Conservation (phyloP, 805 yeast genomes). For the Ogataea siamensis region DNA sequence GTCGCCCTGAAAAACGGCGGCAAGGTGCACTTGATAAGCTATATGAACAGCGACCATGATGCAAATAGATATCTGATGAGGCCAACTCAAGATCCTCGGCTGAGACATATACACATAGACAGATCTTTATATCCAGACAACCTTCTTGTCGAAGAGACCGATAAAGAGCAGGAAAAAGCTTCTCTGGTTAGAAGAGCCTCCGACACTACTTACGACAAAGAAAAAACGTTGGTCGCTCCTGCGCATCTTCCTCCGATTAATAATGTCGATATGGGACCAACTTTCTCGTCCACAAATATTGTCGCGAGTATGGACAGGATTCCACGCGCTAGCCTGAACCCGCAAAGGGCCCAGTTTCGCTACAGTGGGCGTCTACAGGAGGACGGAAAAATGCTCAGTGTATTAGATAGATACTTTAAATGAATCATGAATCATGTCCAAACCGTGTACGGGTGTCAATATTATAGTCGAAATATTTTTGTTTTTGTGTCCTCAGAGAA, state of each 20-base stretch:
- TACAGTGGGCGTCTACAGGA: constrained; percentile 11
- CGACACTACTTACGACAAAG: neutral
- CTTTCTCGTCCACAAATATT: neutral
- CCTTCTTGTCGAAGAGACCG: constrained; percentile 2
- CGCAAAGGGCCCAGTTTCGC: neutral
- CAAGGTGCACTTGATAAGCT: constrained; percentile 61
- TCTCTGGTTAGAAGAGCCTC: neutral
- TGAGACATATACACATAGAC: constrained; percentile 28
- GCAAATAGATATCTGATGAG: constrained; percentile 27
- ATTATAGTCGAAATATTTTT: neutral
- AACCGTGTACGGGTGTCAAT: constrained; percentile 1
- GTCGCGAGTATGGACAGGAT: neutral
- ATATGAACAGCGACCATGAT: constrained; percentile 31
- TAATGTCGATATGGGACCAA: constrained; percentile 1
- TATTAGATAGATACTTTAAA: constrained; percentile 16
- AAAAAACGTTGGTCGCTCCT: neutral
- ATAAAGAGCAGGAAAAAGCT: neutral
- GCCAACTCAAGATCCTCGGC: constrained; percentile 46
- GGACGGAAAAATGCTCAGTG: constrained; percentile 17
- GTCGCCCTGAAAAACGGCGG: constrained; percentile 50
- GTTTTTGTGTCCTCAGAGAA: constrained; percentile 6
- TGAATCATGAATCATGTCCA: constrained; percentile 6
- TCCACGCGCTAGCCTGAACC: neutral
- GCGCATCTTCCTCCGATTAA: neutral
- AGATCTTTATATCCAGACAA: constrained; percentile 22